Conservation (phyloP, 1,139 yeast genomes). For the Sugiyamaella grinbergsii region DNA sequence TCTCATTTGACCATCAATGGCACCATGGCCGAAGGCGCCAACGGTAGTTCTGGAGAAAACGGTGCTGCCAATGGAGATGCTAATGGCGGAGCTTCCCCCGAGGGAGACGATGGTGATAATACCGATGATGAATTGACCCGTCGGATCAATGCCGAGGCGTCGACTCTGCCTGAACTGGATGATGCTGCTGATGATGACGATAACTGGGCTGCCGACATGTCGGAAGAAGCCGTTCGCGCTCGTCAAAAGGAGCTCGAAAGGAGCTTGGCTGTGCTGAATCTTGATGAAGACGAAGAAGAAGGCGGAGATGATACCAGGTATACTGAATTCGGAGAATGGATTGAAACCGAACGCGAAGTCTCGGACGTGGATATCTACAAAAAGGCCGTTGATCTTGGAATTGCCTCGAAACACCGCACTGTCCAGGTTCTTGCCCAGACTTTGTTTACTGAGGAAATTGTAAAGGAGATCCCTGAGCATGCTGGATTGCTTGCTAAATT, state of each 20-base stretch:
- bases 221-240: constrained; percentile 93
- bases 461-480: constrained; percentile 72
- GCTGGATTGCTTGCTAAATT: constrained; percentile 80
- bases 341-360: constrained; percentile 63
- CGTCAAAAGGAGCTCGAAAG: constrained; percentile 88
- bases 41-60: constrained; percentile 51
- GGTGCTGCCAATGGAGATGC: constrained; percentile 49
- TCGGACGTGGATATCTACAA: constrained; percentile 89
- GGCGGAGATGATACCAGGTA: constrained; percentile 46
- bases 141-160: constrained; percentile 84
- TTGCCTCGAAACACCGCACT: constrained; percentile 71
- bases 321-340: constrained; percentile 91
- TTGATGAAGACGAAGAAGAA: constrained; percentile 46
- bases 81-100: constrained; percentile 38
- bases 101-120: constrained; percentile 54
- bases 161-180: constrained; percentile 50
- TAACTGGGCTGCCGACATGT: constrained; percentile 98
- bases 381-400: constrained; percentile 78
- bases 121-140: constrained; percentile 72
- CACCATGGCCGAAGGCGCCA: constrained; percentile 48
- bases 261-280: constrained; percentile 45
- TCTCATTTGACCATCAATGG: constrained; percentile 16
- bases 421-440: constrained; percentile 92
- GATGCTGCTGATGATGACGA: constrained; percentile 68
- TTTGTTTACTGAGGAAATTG: constrained; percentile 77